Percentiles rank a stretch among this genome's conserved stretches.
Conservation (phyloP, 2,329 filamentous ascomycete genomes). For the Fusarium lyarnte region DNA sequence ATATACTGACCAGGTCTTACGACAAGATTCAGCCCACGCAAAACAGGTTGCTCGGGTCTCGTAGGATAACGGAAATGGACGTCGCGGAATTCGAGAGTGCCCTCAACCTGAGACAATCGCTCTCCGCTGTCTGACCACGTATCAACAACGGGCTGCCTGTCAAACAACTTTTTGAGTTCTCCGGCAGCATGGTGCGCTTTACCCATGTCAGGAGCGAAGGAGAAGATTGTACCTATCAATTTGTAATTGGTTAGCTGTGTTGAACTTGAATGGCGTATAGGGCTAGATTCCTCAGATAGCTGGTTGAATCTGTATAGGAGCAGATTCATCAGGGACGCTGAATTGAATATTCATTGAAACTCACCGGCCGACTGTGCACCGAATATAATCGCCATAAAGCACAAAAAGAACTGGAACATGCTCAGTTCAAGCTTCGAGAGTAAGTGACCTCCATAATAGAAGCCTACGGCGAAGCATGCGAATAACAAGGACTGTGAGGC, state of each 20-base stretch:
- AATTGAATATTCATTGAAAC: too few relatives aligned
- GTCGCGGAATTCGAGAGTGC: constrained; percentile 86
- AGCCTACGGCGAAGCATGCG: constrained; percentile 84
- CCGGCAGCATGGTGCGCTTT: constrained; percentile 88
- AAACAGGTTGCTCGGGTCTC: constrained; percentile 88
- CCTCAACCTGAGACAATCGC: constrained; percentile 71
- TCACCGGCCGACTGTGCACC: too few relatives aligned
- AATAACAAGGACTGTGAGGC: constrained; percentile 86
- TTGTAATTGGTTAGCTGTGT: too few relatives aligned
- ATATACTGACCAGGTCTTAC: too few relatives aligned
- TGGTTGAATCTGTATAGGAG: too few relatives aligned
- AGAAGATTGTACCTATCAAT: too few relatives aligned
- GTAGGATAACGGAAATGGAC: constrained; percentile 97
- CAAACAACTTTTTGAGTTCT: constrained; percentile 84
- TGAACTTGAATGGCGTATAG: too few relatives aligned
- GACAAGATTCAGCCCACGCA: constrained; percentile 88
- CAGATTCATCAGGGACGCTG: too few relatives aligned
- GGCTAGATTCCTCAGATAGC: too few relatives aligned
- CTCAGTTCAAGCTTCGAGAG: too few relatives aligned
- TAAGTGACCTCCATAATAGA: constrained; percentile 64
- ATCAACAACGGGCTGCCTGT: constrained; percentile 83
- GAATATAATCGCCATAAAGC: too few relatives aligned
- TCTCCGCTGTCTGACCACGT: constrained; percentile 79
- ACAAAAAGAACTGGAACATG: constrained; percentile 93
- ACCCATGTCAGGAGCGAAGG: constrained; percentile 90